Conservation (phyloP, 345 rosid species). For the Chamaenerion angustifolium region DNA sequence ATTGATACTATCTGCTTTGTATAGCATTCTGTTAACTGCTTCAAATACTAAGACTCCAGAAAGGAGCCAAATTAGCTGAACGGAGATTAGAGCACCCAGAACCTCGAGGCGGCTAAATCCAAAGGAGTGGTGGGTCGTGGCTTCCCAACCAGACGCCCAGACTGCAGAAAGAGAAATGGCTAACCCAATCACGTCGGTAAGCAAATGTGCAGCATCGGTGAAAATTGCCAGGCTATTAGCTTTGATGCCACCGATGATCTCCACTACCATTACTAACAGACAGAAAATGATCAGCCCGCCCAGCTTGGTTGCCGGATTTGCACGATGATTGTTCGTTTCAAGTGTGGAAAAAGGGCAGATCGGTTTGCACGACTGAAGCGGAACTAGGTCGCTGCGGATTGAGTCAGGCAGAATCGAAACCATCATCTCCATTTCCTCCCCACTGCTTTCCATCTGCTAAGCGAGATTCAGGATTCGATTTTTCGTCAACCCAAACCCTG, state of each 20-base stretch:
- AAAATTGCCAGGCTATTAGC: slow-evolving; percentile 77
- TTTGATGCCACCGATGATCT: slow-evolving; percentile 58
- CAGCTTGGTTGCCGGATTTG: slow-evolving; percentile 36
- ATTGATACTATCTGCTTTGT: slow-evolving; percentile 27
- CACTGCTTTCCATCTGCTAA: slow-evolving; percentile 40
- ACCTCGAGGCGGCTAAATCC: slow-evolving; percentile 69
- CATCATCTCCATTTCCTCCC: slow-evolving; percentile 21
- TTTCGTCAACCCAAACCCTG: no score
- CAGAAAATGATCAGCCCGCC: slow-evolving; percentile 33
- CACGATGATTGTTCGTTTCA: slow-evolving; percentile 26
- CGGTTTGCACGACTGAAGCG: slow-evolving; percentile 12
- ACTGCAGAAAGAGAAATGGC: slow-evolving; percentile 53
- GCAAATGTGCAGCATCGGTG: slow-evolving; percentile 77
- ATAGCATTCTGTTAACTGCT: slow-evolving; percentile 48
- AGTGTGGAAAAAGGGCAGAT: slow-evolving; percentile 37
- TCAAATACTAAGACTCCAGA: slow-evolving; percentile 49
- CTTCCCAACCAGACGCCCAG: slow-evolving; percentile 78
- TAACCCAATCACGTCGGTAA: slow-evolving; percentile 58
- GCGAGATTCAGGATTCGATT: not conserved
- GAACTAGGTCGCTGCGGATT: slow-evolving; percentile 9
- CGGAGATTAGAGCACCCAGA: slow-evolving; percentile 64
- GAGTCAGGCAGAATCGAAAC: slow-evolving; percentile 23
- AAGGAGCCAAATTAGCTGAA: slow-evolving; percentile 72
- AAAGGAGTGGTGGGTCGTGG: slow-evolving; percentile 47
- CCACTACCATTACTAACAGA: slow-evolving; percentile 38